phyloP scores from a whole-genome alignment of 805 yeast species.

The Ogataea sp. region DNA sequence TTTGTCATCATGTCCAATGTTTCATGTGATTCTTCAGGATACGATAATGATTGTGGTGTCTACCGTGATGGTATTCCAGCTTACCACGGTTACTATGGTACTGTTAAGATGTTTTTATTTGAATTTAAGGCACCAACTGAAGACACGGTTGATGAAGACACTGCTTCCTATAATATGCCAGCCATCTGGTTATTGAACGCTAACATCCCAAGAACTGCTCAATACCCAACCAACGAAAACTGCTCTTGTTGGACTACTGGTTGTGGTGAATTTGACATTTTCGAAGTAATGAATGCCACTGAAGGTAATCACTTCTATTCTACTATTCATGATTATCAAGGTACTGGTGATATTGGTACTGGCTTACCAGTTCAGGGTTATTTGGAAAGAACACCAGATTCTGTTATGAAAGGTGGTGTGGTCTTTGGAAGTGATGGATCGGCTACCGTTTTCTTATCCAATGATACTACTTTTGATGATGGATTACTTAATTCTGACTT shows the following conservation, averaged over 20 bases:
- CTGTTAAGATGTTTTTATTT: conserved; percentile 63
- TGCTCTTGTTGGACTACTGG: conserved; percentile 77
- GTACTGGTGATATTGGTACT: conserved; percentile 49
- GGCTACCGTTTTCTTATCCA: conserved; percentile 53
- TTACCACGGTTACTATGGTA: conserved; percentile 60
- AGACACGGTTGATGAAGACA: conserved; percentile 23
- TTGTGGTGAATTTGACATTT: conserved; percentile 73
- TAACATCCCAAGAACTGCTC: conserved; percentile 67
- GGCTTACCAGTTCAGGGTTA: conserved; percentile 55
- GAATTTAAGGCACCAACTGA: conserved; percentile 64
- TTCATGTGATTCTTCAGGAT: conserved; percentile 49
- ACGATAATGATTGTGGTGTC: conserved; percentile 59
- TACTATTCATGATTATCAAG: conserved; percentile 72
- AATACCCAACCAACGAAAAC: conserved; percentile 50
- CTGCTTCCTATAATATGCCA: conserved; percentile 50
- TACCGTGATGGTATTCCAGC: conserved; percentile 72
- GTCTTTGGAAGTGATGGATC: conserved; percentile 54
- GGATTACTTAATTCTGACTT: conserved; percentile 38
- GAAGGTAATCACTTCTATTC: conserved; percentile 48
- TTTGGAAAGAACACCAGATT: conserved; percentile 41
- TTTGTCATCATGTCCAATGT: conserved; percentile 51
- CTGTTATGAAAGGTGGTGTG: conserved; percentile 64
- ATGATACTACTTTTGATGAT: conserved; percentile 40
- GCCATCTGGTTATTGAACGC: conserved; percentile 75
- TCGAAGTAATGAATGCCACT: conserved; percentile 63